Conservation (phyloP, 2,329 filamentous ascomycete species). For the Sporothrix luriei region DNA sequence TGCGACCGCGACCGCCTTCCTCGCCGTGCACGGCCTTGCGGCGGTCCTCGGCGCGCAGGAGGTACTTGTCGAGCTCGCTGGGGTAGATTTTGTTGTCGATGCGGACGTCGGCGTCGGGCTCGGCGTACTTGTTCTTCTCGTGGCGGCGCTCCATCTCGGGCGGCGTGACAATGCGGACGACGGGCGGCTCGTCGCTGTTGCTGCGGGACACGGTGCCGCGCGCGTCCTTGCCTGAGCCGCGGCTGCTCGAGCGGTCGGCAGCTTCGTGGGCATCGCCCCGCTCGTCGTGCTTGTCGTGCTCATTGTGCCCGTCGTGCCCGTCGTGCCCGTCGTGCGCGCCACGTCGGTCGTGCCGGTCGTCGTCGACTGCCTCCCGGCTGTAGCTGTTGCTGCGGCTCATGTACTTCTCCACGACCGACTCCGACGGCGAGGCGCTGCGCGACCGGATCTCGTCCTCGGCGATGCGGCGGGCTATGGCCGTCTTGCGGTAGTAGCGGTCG, state of each 20-base stretch:
- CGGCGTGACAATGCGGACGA: slow-evolving; percentile 57
- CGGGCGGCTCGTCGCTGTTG: slow-evolving; percentile 33
- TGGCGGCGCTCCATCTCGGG: slow-evolving; percentile 52
- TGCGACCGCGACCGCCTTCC: background rate
- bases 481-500: slow-evolving; percentile 60
- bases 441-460: slow-evolving; percentile 58
- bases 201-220: slow-evolving; percentile 13
- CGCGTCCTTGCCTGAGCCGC: background rate
- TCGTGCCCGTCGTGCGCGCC: background rate
- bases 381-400: slow-evolving; percentile 39
- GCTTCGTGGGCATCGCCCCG: background rate
- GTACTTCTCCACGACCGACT: slow-evolving; percentile 61
- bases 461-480: slow-evolving; percentile 56
- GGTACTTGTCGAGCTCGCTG: slow-evolving; percentile 49
- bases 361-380: too few species aligned
- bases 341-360: too few species aligned
- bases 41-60: slow-evolving; percentile 25
- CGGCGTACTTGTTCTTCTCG: slow-evolving; percentile 57
- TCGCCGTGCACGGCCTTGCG: slow-evolving; percentile 30
- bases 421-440: slow-evolving; percentile 54
- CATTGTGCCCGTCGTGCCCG: slow-evolving; percentile 30
- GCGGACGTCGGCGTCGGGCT: slow-evolving; percentile 64
- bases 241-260: background rate
- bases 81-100: slow-evolving; percentile 63
- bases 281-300: background rate